phyloP scores from a whole-genome alignment of 176 grass and related monocot species.

The Zea luxurians region DNA sequence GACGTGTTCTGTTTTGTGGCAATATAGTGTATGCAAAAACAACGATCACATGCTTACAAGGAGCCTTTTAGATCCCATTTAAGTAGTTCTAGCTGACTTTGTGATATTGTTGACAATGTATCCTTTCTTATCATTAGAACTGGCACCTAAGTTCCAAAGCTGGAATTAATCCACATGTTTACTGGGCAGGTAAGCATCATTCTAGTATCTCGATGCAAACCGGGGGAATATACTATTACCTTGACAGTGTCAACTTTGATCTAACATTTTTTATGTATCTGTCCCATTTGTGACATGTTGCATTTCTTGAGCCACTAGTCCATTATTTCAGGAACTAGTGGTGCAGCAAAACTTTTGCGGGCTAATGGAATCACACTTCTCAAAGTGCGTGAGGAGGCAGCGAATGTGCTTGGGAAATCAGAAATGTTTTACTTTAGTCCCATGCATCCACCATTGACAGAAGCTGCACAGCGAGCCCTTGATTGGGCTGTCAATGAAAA shows the following conservation, averaged over 20 bases:
- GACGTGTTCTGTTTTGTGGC: not conserved
- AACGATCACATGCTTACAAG: slow-evolving; percentile 5
- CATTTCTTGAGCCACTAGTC: slow-evolving; percentile 29
- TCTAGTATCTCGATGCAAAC: not conserved
- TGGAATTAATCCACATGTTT: not conserved
- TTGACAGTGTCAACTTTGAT: not conserved
- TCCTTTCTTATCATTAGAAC: not conserved
- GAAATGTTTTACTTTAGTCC: slow-evolving; percentile 68
- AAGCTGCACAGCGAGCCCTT: slow-evolving; percentile 69
- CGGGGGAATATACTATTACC: not conserved
- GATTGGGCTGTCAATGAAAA: slow-evolving; percentile 82
- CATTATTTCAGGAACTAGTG: slow-evolving; percentile 68
- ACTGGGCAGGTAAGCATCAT: slow-evolving; percentile 1
- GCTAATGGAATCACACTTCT: slow-evolving; percentile 82
- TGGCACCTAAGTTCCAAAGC: not conserved
- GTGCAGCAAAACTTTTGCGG: slow-evolving; percentile 71
- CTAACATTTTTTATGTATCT: slow-evolving; percentile 30
- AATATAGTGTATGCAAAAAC: slow-evolving; percentile 7
- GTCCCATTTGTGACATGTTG: slow-evolving; percentile 25
- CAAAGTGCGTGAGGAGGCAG: slow-evolving; percentile 69
- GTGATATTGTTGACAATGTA: not conserved
- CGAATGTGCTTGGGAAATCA: slow-evolving; percentile 73
- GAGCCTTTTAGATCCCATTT: not conserved
- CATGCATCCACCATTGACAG: slow-evolving; percentile 68
- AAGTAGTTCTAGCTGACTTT: slow-evolving; percentile 16